These are phyloP conservation scores for Begonia peltatifolia DNA, from an alignment of 306 rosid species.

Conservation along the genomic window DNA sequence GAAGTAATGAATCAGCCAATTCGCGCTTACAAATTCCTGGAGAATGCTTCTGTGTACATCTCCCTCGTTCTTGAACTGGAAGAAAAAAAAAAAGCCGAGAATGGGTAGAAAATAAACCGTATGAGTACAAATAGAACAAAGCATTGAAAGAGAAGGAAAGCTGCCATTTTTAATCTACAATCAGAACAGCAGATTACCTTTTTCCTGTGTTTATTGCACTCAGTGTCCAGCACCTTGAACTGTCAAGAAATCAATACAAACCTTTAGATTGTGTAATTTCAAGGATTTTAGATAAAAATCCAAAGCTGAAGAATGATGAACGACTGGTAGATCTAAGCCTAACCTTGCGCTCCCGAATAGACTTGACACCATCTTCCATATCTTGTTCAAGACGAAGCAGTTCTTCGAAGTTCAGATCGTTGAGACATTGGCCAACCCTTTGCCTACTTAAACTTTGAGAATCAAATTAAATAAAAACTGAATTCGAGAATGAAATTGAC, in stretches of 20 bases:
- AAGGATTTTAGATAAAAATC: no score
- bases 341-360: constrained; percentile 66
- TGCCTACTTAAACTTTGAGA: constrained; percentile 22
- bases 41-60: constrained; percentile 33
- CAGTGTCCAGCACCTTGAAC: constrained; percentile 31
- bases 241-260: constrained; percentile 11
- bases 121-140: neutral
- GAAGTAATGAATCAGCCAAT: no score
- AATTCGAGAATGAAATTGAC: neutral
- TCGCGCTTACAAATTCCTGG: constrained; percentile 34
- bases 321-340: neutral
- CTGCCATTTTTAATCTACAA: no score
- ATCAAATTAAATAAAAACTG: neutral
- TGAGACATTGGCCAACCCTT: constrained; percentile 55
- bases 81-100: constrained; percentile 1
- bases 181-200: constrained; percentile 25
- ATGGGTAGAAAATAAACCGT: neutral
- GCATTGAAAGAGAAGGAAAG: neutral
- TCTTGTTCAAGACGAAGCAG: constrained; percentile 46
- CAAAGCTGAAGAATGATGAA: neutral
- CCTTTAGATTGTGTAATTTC: no score
- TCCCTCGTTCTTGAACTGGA: constrained; percentile 34
- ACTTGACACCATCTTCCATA: constrained; percentile 35
- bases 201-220: constrained; percentile 40
- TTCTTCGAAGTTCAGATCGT: constrained; percentile 43